These are phyloP conservation scores for Pleurotus giganteus DNA, from an alignment of 768 basidiomycete genomes.

Conservation along the genomic window DNA sequence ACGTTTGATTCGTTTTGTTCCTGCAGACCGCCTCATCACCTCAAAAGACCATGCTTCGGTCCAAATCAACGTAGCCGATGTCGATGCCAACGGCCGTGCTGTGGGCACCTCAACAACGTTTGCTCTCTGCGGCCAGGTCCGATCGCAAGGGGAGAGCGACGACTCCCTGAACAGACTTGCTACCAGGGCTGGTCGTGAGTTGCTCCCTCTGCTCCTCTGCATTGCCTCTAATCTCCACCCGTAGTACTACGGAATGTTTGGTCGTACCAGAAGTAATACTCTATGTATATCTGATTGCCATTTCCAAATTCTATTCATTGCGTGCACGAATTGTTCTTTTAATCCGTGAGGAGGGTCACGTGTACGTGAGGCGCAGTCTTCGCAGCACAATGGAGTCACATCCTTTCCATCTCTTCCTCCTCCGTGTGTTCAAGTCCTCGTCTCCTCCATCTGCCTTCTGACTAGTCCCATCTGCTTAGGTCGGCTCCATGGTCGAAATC, in stretches of 20 bases:
- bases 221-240: conserved; percentile 3
- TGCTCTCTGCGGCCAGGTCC: conserved; percentile 91
- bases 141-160: conserved; percentile 94
- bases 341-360: too few species aligned
- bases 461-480: conserved; percentile 26
- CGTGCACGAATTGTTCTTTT: not conserved
- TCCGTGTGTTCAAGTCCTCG: conserved; percentile 37
- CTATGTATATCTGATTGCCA: too few species aligned
- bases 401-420: too few species aligned
- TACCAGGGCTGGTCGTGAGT: conserved; percentile 92
- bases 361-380: not conserved
- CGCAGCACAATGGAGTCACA: too few species aligned
- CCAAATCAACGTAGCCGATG: conserved; percentile 93
- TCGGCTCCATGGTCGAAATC: conserved; percentile 77
- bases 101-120: conserved; percentile 82
- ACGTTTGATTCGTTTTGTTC: not conserved
- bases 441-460: conserved; percentile 8
- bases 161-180: conserved; percentile 96
- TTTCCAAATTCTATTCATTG: too few species aligned
- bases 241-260: conserved; percentile 95
- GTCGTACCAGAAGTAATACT: conserved; percentile 87
- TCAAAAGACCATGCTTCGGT: conserved; percentile 99
- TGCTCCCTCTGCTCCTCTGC: not conserved
- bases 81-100: conserved; percentile 86
- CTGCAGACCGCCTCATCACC: conserved; percentile 89